phyloP scores from a whole-genome alignment of 768 basidiomycete species.

The Paxillus rubicundulus region DNA sequence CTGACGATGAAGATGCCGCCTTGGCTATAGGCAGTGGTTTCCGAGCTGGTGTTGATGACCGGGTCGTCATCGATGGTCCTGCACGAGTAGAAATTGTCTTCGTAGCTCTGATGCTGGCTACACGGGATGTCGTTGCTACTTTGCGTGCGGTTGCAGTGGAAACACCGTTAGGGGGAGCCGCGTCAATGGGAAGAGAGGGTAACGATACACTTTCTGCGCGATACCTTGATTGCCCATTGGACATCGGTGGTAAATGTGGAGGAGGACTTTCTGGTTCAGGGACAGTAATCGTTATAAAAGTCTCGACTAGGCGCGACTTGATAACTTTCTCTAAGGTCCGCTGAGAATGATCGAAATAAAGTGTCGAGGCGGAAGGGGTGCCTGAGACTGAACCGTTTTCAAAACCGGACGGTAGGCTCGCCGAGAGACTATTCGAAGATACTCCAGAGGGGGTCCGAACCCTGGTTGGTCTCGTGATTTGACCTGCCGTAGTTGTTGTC shows the following conservation, averaged over 20 bases:
- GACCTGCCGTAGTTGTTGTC: conserved; percentile 19
- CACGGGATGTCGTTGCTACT: conserved; percentile 10
- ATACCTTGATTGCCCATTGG: conserved; percentile 20
- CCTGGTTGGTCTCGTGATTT: conserved; percentile 37
- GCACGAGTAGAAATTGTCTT: conserved; percentile 14
- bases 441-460: conserved; percentile 53
- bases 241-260: conserved; percentile 29
- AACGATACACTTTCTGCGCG: conserved; percentile 28
- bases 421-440: conserved; percentile 36
- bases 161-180: neutral
- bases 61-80: conserved; percentile 8
- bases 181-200: neutral
- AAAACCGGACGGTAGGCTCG: conserved; percentile 7
- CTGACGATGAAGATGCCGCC: conserved; percentile 15
- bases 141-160: conserved; percentile 13
- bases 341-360: conserved; percentile 65
- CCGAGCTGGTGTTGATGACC: conserved; percentile 10
- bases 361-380: conserved; percentile 26
- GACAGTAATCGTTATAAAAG: conserved; percentile 62
- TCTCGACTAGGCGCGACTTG: conserved; percentile 71
- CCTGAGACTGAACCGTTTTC: conserved; percentile 7
- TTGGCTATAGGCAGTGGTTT: conserved; percentile 19
- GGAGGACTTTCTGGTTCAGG: conserved; percentile 21
- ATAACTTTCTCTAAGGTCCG: conserved; percentile 67
- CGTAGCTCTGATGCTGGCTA: conserved; percentile 14